phyloP scores from a whole-genome alignment of 2,329 filamentous ascomycete genomes.

The Zalaria sp. region DNA sequence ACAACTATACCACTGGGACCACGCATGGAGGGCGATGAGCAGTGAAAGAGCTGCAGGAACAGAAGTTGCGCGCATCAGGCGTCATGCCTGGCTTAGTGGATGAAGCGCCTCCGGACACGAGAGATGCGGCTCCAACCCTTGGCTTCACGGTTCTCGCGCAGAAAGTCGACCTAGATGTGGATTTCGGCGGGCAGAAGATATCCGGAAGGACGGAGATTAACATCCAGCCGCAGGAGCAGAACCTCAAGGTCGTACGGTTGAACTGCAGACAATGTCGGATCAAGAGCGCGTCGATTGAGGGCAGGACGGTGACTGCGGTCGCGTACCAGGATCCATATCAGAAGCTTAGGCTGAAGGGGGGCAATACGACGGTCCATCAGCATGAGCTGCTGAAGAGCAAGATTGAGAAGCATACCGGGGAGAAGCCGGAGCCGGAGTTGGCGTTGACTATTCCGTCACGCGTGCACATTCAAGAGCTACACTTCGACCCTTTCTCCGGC shows the following conservation, averaged over 20 bases:
- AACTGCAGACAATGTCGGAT: slow-evolving; percentile 50
- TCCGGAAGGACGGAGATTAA: slow-evolving; percentile 71
- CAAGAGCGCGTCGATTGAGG: slow-evolving; percentile 34
- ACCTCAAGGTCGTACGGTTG: slow-evolving; percentile 41
- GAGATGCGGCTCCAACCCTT: slow-evolving; percentile 14
- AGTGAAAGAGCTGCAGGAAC: slow-evolving; percentile 3
- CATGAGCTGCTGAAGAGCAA: slow-evolving; percentile 64
- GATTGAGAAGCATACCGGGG: slow-evolving; percentile 42
- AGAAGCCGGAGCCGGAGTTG: slow-evolving; percentile 42
- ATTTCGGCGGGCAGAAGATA: slow-evolving; percentile 63
- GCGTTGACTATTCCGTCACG: slow-evolving; percentile 44
- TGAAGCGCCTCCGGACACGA: slow-evolving; percentile 7
- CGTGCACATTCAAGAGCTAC: slow-evolving; percentile 47
- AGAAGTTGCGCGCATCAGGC: slow-evolving; percentile 8
- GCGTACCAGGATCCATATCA: slow-evolving; percentile 52
- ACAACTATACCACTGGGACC: neutral
- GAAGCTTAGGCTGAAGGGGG: slow-evolving; percentile 44
- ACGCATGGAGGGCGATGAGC: slow-evolving; percentile 5
- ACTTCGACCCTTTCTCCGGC: slow-evolving; percentile 30
- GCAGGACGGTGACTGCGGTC: slow-evolving; percentile 18
- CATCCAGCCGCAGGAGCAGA: slow-evolving; percentile 48
- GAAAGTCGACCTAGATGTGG: slow-evolving; percentile 77
- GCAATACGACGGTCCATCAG: slow-evolving; percentile 50
- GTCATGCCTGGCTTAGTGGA: slow-evolving; percentile 14
- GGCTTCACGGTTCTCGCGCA: slow-evolving; percentile 60